These are phyloP conservation scores for Leptodermis oblonga DNA, from an alignment of 257 asterid genomes.

Conservation along the genomic window DNA sequence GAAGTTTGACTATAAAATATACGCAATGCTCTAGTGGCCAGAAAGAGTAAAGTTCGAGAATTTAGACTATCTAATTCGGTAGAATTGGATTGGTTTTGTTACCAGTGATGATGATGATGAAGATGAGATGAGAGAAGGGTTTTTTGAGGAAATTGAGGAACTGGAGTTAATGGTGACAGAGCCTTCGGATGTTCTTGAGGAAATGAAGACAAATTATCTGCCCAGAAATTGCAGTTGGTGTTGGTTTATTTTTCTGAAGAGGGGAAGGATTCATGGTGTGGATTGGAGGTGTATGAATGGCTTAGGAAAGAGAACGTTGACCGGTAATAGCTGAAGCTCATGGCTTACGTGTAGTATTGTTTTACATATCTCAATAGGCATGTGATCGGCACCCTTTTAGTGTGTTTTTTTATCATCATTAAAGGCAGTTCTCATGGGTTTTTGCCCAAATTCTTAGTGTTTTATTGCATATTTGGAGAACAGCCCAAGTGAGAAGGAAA, in stretches of 20 bases:
- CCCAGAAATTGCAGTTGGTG: slow-evolving; percentile 80
- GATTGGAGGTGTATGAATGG: slow-evolving; percentile 96
- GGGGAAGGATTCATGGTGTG: slow-evolving; percentile 98
- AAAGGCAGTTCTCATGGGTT: no score
- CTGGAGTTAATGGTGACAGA: slow-evolving; percentile 87
- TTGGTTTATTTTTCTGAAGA: slow-evolving; percentile 88
- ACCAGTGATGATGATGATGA: slow-evolving; percentile 87
- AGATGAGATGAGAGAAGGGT: slow-evolving; percentile 82
- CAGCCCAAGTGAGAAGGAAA: no score
- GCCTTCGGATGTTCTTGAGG: slow-evolving; percentile 91
- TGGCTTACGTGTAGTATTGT: no score
- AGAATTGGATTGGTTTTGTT: slow-evolving; percentile 57
- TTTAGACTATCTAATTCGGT: slow-evolving; percentile 50
- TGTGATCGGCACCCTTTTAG: no score
- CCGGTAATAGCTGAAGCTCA: slow-evolving; percentile 88
- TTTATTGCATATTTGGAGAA: no score
- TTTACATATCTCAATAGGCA: no score
- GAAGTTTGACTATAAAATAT: slow-evolving; percentile 9
- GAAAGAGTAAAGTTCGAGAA: slow-evolving; percentile 22
- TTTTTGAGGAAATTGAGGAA: slow-evolving; percentile 89
- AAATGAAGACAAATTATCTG: slow-evolving; percentile 76
- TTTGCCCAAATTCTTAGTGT: no score
- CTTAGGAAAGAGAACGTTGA: slow-evolving; percentile 93
- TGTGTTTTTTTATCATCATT: no score
- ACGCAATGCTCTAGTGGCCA: slow-evolving; percentile 8